These are phyloP conservation scores for Pichia paraexigua DNA, from an alignment of 805 yeast species.

Conservation along the genomic window DNA sequence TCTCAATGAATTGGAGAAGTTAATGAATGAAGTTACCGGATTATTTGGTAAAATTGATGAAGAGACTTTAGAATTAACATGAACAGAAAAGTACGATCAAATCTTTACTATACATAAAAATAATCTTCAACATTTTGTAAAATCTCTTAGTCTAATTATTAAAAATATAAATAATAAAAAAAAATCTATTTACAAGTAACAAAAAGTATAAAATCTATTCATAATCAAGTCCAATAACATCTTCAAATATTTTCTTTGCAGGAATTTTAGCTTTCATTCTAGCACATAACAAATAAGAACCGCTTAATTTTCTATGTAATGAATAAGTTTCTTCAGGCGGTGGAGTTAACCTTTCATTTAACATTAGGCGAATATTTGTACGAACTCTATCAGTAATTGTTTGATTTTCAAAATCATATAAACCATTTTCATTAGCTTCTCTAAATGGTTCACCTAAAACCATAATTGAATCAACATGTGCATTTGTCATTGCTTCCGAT, in stretches of 20 bases:
- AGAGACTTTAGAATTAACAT: conserved; percentile 42
- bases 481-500: conserved; percentile 76
- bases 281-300: conserved; percentile 86
- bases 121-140: conserved; percentile 14
- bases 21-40: conserved; percentile 46
- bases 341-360: conserved; percentile 84
- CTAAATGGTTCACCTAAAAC: conserved; percentile 91
- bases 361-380: conserved; percentile 80
- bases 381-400: conserved; percentile 93
- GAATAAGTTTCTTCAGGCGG: conserved; percentile 98
- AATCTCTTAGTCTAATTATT: not conserved
- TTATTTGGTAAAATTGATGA: conserved; percentile 61
- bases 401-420: conserved; percentile 70
- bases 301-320: conserved; percentile 91
- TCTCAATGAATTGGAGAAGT: conserved; percentile 52
- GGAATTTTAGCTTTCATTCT: conserved; percentile 77
- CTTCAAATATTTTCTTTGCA: conserved; percentile 65
- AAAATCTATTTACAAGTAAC: not conserved
- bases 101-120: not conserved
- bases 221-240: conserved; percentile 54
- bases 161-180: not conserved
- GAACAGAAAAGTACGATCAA: not conserved
- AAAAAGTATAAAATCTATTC: conserved; percentile 5
- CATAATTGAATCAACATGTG: conserved; percentile 85
- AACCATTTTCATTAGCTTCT: conserved; percentile 38